phyloP scores from a whole-genome alignment of 2,329 filamentous ascomycete species.

The Massarina eburnea region DNA sequence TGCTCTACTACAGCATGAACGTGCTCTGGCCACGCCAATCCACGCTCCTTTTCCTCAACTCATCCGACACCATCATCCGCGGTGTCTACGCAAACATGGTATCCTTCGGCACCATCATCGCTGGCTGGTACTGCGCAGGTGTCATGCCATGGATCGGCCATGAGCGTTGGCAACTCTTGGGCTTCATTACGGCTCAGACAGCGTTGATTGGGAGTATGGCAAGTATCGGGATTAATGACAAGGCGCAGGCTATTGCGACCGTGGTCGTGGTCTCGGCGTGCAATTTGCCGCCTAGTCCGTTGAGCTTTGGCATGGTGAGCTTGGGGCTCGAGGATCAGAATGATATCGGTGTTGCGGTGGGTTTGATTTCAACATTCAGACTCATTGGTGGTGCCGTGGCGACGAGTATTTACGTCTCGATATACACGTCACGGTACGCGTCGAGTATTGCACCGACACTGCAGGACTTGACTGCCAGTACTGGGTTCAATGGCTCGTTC shows the following conservation, averaged over 20 bases:
- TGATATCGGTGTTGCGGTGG: conserved; percentile 43
- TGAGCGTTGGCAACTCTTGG: conserved; percentile 42
- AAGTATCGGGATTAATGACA: conserved; percentile 34
- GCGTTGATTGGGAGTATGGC: conserved; percentile 42
- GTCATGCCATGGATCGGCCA: conserved; percentile 37
- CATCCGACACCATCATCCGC: conserved; percentile 22
- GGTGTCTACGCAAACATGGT: conserved; percentile 29
- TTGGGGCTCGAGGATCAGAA: conserved; percentile 40
- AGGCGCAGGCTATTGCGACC: conserved; percentile 41
- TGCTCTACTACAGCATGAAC: conserved; percentile 32
- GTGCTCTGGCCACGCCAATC: conserved; percentile 30
- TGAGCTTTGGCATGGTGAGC: conserved; percentile 41
- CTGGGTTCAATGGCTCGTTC: conserved; percentile 9
- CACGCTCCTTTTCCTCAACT: conserved; percentile 18
- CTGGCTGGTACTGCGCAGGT: conserved; percentile 26
- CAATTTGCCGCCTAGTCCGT: conserved; percentile 34
- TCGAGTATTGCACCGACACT: conserved; percentile 7
- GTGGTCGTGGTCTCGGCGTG: conserved; percentile 33
- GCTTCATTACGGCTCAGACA: conserved; percentile 38
- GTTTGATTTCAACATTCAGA: conserved; percentile 42
- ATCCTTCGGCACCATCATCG: conserved; percentile 32
- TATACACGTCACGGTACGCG: conserved; percentile 35
- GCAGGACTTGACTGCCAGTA: conserved; percentile 2
- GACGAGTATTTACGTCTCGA: conserved; percentile 44
- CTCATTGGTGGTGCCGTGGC: conserved; percentile 43